Conservation (phyloP, 208 protist genomes). For the Crithidia thermophila region DNA sequence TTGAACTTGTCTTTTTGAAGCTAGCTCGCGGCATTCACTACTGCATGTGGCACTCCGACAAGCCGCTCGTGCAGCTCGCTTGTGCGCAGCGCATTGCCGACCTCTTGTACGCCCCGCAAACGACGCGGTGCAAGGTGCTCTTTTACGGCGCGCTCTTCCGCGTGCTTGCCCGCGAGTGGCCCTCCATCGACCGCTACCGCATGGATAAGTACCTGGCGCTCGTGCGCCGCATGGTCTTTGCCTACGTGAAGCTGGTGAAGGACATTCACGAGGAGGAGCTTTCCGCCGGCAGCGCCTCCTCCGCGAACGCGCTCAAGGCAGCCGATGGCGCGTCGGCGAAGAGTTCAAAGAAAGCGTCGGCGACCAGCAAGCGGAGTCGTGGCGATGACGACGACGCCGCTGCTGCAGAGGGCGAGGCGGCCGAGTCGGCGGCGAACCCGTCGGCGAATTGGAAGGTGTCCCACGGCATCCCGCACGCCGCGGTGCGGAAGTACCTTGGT, state of each 20-base stretch:
- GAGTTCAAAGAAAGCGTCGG: conserved; percentile 8
- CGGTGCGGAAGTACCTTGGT: conserved; percentile 27
- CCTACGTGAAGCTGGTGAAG: conserved; percentile 52
- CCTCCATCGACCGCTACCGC: conserved; percentile 87
- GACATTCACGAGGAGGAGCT: conserved; percentile 35
- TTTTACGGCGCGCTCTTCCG: conserved; percentile 75
- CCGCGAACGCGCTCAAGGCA: conserved; percentile 14
- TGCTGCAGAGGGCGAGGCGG: background rate
- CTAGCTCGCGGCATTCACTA: conserved; percentile 85
- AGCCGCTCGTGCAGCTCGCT: conserved; percentile 88
- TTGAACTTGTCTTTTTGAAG: conserved; percentile 88
- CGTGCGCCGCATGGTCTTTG: conserved; percentile 75
- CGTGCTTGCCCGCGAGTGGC: conserved; percentile 88
- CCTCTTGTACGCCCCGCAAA: conserved; percentile 56
- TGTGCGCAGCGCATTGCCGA: conserved; percentile 79
- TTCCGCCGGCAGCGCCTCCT: conserved; percentile 11
- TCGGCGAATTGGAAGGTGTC: conserved; percentile 22
- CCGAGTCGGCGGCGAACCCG: background rate
- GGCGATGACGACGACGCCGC: background rate
- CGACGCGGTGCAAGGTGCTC: conserved; percentile 56
- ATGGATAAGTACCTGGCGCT: conserved; percentile 92
- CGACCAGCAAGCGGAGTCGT: conserved; percentile 24
- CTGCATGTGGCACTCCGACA: conserved; percentile 94
- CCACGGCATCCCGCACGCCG: conserved; percentile 21
- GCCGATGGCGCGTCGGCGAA: background rate